These are phyloP conservation scores for Amylostereum areolatum DNA, from an alignment of 1,284 basidiomycete species.

Conservation along the genomic window DNA sequence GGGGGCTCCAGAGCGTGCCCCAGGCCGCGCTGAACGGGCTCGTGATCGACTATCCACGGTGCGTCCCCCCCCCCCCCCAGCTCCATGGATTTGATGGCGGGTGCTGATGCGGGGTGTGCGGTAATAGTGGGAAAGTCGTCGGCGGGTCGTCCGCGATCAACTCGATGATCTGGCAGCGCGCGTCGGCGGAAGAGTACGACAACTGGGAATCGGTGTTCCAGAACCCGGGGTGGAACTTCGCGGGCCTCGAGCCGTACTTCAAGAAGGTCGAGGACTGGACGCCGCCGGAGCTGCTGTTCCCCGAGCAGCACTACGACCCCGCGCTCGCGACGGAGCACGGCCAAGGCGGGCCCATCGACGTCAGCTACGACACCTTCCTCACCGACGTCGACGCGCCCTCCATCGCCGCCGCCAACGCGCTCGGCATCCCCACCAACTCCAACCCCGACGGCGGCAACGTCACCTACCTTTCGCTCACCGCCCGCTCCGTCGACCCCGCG, in stretches of 20 bases:
- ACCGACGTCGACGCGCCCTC: not conserved
- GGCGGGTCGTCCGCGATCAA: slow-evolving; percentile 21
- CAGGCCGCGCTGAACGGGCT: not conserved
- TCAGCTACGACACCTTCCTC: no score
- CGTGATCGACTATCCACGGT: not conserved
- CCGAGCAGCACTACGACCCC: not conserved
- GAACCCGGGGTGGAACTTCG: slow-evolving; percentile 17
- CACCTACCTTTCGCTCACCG: no score
- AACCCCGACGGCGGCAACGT: not conserved
- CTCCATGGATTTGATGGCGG: not conserved
- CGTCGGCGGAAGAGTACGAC: slow-evolving; percentile 18
- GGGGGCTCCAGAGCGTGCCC: slow-evolving; percentile 21
- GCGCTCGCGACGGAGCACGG: not conserved
- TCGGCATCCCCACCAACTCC: not conserved
- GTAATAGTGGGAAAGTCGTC: slow-evolving; percentile 20
- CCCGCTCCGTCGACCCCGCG: slow-evolving; percentile 5
- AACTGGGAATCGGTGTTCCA: slow-evolving; percentile 11
- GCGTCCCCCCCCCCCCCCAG: not conserved
- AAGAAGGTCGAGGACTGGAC: slow-evolving; percentile 6
- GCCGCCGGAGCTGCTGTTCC: slow-evolving; percentile 1
- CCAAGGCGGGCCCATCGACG: not conserved
- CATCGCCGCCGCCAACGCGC: no score
- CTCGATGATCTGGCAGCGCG: slow-evolving; percentile 16
- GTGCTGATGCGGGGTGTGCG: slow-evolving; percentile 12
- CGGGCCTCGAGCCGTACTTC: slow-evolving; percentile 4